phyloP scores from a whole-genome alignment of 2,329 filamentous ascomycete species.

The Stemphylium beticola region DNA sequence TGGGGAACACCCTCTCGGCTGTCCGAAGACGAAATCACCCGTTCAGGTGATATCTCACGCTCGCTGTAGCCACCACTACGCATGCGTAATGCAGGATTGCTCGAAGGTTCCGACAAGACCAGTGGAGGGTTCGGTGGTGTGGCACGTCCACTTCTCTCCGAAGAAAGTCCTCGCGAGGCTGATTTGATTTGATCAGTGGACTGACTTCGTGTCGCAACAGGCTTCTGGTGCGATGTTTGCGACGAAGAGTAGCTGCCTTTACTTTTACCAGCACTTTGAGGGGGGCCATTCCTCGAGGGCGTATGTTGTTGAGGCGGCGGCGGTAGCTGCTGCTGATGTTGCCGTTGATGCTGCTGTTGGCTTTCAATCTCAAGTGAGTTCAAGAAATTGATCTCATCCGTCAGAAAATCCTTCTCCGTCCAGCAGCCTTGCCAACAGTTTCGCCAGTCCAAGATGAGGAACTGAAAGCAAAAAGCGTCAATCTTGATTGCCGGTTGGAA shows the following conservation, averaged over 20 bases:
- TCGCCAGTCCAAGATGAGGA: conserved; percentile 92
- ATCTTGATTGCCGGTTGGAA: conserved; percentile 98
- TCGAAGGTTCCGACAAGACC: conserved; percentile 32
- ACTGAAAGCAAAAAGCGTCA: conserved; percentile 93
- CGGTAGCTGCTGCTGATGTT: conserved; percentile 5
- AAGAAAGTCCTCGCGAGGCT: conserved; percentile 37
- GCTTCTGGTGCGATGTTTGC: conserved; percentile 36
- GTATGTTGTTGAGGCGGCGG: conserved; percentile 20
- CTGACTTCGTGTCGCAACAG: conserved; percentile 35
- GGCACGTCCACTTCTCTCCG: conserved; percentile 42
- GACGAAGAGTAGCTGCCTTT: conserved; percentile 38
- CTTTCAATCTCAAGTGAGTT: conserved; percentile 26
- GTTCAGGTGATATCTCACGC: conserved; percentile 38
- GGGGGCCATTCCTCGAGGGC: conserved; percentile 36
- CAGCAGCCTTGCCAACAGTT: conserved; percentile 97
- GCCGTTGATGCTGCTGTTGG: conserved; percentile 1
- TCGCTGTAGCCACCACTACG: conserved; percentile 27
- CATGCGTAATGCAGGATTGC: conserved; percentile 23
- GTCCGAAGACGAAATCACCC: conserved; percentile 38
- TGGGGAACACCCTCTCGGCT: conserved; percentile 34
- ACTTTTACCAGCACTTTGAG: conserved; percentile 29
- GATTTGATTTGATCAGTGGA: conserved; percentile 40
- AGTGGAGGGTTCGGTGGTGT: conserved; percentile 38
- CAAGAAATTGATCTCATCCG: conserved; percentile 42
- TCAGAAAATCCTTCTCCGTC: conserved; percentile 75